These are phyloP conservation scores for Hemerocallis citrina DNA, from an alignment of 106 monocot species.

Conservation along the genomic window DNA sequence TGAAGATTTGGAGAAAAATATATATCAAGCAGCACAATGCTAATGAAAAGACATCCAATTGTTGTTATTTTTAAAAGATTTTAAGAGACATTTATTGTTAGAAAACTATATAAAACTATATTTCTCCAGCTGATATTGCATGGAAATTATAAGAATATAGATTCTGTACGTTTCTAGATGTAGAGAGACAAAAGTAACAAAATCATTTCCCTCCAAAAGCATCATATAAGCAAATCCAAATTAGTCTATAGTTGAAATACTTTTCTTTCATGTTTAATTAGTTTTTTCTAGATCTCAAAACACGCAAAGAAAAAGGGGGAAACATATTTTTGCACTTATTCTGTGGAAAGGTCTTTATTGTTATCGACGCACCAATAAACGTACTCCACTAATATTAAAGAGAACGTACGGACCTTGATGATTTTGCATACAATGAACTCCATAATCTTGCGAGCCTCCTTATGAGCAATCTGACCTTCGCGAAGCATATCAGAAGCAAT, in stretches of 20 bases:
- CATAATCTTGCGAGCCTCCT: constrained; percentile 53
- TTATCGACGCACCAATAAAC: too few species aligned
- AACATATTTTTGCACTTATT: too few species aligned
- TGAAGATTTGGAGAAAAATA: neutral
- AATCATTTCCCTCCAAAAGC: neutral
- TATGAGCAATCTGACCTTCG: constrained; percentile 63
- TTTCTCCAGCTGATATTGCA: neutral
- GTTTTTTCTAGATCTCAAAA: too few species aligned
- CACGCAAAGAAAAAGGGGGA: too few species aligned
- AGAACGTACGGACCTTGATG: constrained; percentile 29
- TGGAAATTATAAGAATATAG: too few species aligned
- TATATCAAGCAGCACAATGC: neutral
- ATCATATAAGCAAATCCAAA: neutral
- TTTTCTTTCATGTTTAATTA: too few species aligned
- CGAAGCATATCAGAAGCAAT: constrained; percentile 65
- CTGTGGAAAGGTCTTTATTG: too few species aligned
- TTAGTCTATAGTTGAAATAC: too few species aligned
- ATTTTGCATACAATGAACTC: constrained; percentile 66
- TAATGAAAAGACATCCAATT: neutral
- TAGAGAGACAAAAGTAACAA: neutral
- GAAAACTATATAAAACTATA: too few species aligned
- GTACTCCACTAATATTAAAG: too few species aligned
- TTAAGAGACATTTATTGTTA: neutral
- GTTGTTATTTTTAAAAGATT: neutral
- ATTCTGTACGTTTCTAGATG: too few species aligned